Evolutionary conservation across 495 filamentous ascomycete species (phyloP).

Genomic region (Podospora bellae-mahoneyi): DNA sequence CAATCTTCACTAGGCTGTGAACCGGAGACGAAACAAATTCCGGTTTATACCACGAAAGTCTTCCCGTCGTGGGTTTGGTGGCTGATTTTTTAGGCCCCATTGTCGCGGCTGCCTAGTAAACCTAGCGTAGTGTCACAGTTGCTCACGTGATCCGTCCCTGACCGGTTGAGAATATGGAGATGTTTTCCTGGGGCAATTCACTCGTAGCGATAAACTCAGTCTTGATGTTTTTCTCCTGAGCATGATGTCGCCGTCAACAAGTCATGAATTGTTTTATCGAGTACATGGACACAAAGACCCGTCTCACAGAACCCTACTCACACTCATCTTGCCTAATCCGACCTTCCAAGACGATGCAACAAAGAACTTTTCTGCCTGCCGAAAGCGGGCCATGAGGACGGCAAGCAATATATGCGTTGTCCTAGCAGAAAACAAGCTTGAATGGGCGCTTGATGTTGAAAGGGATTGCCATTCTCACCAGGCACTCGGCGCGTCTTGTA

Average conservation of each 20-base stretch:
- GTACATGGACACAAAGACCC: neutral
- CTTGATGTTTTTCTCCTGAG: neutral
- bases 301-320: neutral
- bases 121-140: neutral
- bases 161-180: too few species aligned
- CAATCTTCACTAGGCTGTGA: too few species aligned
- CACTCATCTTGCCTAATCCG: neutral
- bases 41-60: neutral
- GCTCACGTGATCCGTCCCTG: neutral
- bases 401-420: neutral
- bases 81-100: neutral
- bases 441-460: neutral
- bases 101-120: neutral
- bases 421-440: neutral
- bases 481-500: too few species aligned
- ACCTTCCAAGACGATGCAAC: neutral
- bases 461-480: neutral
- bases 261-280: neutral
- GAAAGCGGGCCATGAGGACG: neutral
- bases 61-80: neutral
- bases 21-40: neutral
- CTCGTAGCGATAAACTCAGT: neutral
- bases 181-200: neutral
- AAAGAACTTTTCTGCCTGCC: neutral
- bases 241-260: neutral